phyloP scores from a whole-genome alignment of 352 stramenopile genomes.

The Pythium aquatile region DNA sequence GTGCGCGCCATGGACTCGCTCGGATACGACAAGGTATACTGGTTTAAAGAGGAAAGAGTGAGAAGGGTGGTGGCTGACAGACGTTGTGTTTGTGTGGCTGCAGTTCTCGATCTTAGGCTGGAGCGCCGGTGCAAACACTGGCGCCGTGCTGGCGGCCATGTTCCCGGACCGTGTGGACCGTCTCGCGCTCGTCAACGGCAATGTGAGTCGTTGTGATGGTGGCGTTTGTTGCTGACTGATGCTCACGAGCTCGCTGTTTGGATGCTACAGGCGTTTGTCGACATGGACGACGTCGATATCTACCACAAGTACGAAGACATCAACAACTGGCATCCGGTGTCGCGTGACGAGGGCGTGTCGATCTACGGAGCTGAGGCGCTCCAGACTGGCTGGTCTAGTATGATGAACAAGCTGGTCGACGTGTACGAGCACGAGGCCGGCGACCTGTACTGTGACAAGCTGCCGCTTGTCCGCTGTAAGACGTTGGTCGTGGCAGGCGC shows the following conservation, averaged over 20 bases:
- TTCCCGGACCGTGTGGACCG: slow-evolving; percentile 65
- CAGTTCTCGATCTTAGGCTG: slow-evolving; percentile 75
- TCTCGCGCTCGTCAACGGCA: slow-evolving; percentile 77
- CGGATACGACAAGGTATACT: slow-evolving; percentile 46
- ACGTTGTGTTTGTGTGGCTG: neutral
- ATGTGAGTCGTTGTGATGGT: slow-evolving; percentile 38
- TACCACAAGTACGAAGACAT: slow-evolving; percentile 53
- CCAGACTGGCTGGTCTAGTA: slow-evolving; percentile 60
- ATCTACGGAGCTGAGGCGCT: slow-evolving; percentile 56
- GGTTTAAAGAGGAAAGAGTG: no score
- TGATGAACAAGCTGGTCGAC: slow-evolving; percentile 45
- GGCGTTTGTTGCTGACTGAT: slow-evolving; percentile 1
- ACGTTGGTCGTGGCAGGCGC: slow-evolving; percentile 70
- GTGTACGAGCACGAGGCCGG: slow-evolving; percentile 56
- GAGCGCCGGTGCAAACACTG: slow-evolving; percentile 74
- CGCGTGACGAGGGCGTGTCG: slow-evolving; percentile 43
- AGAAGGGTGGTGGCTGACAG: no score
- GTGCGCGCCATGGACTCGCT: slow-evolving; percentile 56
- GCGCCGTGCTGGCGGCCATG: slow-evolving; percentile 64
- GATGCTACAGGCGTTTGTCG: slow-evolving; percentile 59
- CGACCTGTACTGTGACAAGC: slow-evolving; percentile 65
- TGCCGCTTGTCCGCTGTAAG: slow-evolving; percentile 81
- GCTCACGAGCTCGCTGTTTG: slow-evolving; percentile 10
- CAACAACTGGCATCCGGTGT: slow-evolving; percentile 46
- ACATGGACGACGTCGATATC: slow-evolving; percentile 65